phyloP scores from a whole-genome alignment of 345 rosid genomes.

The Streptanthus diversifolius region DNA sequence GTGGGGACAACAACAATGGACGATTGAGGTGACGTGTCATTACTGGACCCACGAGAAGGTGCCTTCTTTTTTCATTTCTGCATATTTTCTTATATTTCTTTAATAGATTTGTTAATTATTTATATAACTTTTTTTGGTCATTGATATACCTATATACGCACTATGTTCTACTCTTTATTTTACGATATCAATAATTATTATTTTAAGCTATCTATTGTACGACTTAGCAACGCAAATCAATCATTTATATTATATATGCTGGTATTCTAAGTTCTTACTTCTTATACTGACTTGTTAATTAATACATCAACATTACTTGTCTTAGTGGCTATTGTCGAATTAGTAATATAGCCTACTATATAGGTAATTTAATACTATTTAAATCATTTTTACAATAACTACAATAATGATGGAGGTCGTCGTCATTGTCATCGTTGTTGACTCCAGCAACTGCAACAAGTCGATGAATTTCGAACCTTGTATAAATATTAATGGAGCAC shows the following conservation, averaged over 20 bases:
- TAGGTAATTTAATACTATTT: not conserved
- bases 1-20: not conserved
- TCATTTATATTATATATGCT: not conserved
- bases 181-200: not conserved
- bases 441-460: not conserved
- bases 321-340: conserved; percentile 6
- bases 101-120: not conserved
- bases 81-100: not conserved
- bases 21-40: conserved; percentile 11
- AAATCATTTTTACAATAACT: not conserved
- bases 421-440: too few species aligned
- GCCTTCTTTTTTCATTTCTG: conserved; percentile 11
- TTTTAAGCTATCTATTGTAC: not conserved
- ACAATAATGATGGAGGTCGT: not conserved
- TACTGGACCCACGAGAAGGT: conserved; percentile 3
- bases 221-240: not conserved
- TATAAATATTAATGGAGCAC: not conserved
- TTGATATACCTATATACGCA: conserved; percentile 7
- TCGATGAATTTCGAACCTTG: not conserved
- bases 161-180: not conserved
- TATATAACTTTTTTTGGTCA: not conserved
- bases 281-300: conserved; percentile 2
- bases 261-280: not conserved
- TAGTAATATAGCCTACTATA: not conserved
- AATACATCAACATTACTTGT: conserved; percentile 16